Percentiles rank a stretch among this genome's conserved stretches.
These are phyloP conservation scores for Fraxinus platypoda DNA, from an alignment of 305 asterid genomes.

Conservation along the genomic window DNA sequence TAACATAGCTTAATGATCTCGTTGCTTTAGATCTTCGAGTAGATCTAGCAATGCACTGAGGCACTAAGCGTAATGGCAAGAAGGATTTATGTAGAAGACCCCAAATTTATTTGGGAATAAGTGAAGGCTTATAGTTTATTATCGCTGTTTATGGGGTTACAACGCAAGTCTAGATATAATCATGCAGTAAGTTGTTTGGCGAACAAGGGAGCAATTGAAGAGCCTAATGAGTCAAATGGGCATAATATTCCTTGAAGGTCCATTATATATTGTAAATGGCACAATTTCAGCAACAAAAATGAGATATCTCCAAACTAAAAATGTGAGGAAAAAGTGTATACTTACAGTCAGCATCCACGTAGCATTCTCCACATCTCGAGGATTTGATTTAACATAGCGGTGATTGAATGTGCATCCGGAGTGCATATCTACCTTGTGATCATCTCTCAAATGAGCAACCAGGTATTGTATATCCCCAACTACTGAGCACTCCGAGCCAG, in stretches of 20 bases:
- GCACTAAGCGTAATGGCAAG: not conserved
- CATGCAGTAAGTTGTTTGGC: not conserved
- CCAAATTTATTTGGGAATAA: not conserved
- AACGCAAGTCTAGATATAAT: not conserved
- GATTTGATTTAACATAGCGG: constrained; percentile 66
- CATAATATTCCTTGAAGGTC: not conserved
- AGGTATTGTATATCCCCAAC: constrained; percentile 51
- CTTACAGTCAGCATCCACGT: constrained; percentile 74
- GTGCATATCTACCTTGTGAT: constrained; percentile 69
- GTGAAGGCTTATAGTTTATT: not conserved
- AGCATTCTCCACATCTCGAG: constrained; percentile 66
- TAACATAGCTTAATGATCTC: not conserved
- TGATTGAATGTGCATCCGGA: constrained; percentile 65
- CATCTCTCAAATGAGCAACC: constrained; percentile 58
- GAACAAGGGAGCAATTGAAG: not conserved
- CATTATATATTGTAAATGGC: not conserved
- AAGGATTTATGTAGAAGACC: not conserved
- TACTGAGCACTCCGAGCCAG: constrained; percentile 60
- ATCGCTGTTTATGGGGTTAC: not conserved
- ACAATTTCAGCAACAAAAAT: not conserved
- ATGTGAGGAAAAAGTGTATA: not conserved
- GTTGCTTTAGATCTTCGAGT: not conserved
- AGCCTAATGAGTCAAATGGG: not conserved
- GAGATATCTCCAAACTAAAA: not conserved
- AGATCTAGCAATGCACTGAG: not conserved